Conservation (phyloP, 2,329 filamentous ascomycete genomes). For the Berkeleyomyces basicola region DNA sequence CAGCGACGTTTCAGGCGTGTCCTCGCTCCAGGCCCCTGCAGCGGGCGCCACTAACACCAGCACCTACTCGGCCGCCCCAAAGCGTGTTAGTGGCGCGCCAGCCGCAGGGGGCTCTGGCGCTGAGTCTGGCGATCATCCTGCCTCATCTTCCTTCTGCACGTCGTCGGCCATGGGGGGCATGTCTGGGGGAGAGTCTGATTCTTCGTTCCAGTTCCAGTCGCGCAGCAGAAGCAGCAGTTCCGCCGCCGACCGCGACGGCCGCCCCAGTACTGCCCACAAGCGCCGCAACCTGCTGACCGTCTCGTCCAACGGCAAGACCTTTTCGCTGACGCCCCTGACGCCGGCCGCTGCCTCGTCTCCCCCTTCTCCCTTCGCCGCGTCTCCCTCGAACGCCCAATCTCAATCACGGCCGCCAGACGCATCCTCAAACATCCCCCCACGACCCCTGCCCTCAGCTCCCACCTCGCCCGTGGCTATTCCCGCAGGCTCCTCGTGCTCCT, state of each 20-base stretch:
- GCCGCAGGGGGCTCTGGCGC: slow-evolving; percentile 1
- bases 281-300: slow-evolving; percentile 31
- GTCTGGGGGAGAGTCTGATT: slow-evolving; percentile 2
- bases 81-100: background rate
- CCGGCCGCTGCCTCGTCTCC: slow-evolving; percentile 15
- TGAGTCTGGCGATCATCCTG: slow-evolving; percentile 10
- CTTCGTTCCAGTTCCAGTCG: background rate
- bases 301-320: slow-evolving; percentile 38
- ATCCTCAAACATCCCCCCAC: slow-evolving; percentile 6
- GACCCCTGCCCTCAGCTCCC: slow-evolving; percentile 9
- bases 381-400: slow-evolving; percentile 3
- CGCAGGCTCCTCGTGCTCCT: background rate
- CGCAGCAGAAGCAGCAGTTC: background rate
- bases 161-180: background rate
- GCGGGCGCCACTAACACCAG: slow-evolving; percentile 1
- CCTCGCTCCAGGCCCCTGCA: slow-evolving; percentile 4
- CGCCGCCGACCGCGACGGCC: slow-evolving; percentile 2
- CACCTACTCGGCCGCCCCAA: slow-evolving; percentile 1
- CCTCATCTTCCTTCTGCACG: slow-evolving; percentile 10
- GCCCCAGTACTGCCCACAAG: slow-evolving; percentile 12
- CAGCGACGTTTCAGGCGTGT: slow-evolving; percentile 10
- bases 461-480: slow-evolving; percentile 7
- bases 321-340: slow-evolving; percentile 30
- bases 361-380: slow-evolving; percentile 14
- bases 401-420: slow-evolving; percentile 4